phyloP scores from a whole-genome alignment of 208 protist genomes.

The Strigomonas culicis region DNA sequence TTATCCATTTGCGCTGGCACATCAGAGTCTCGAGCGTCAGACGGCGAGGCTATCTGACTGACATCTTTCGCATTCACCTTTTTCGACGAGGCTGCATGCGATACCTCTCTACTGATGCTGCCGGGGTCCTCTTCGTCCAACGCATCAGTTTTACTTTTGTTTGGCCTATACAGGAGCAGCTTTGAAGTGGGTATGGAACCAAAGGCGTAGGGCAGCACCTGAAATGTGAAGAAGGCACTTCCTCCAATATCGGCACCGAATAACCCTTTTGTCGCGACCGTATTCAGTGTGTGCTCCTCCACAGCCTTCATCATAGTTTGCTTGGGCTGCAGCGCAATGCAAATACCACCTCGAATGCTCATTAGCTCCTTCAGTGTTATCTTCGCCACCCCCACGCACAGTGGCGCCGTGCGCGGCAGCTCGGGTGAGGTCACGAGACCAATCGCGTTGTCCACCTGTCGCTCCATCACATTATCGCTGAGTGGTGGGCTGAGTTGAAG shows the following conservation, averaged over 20 bases:
- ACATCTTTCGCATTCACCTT: background rate
- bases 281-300: conserved; percentile 64
- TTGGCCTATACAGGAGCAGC: conserved; percentile 25
- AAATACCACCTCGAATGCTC: conserved; percentile 45
- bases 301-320: conserved; percentile 44
- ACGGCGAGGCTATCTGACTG: too few species aligned
- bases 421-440: background rate
- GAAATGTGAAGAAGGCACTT: conserved; percentile 66
- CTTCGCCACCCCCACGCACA: conserved; percentile 84
- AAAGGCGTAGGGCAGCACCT: conserved; percentile 66
- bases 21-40: background rate
- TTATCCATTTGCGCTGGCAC: conserved; percentile 26
- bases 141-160: background rate
- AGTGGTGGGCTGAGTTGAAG: conserved; percentile 64
- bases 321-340: conserved; percentile 74
- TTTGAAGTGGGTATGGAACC: conserved; percentile 34
- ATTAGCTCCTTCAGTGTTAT: conserved; percentile 69
- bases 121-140: too few species aligned
- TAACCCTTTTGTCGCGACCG: conserved; percentile 61
- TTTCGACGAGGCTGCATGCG: background rate
- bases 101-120: conserved; percentile 1
- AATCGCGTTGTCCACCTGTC: background rate
- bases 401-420: conserved; percentile 21
- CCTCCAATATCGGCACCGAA: conserved; percentile 71
- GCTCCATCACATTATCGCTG: conserved; percentile 14